phyloP scores from a whole-genome alignment of 2,329 filamentous ascomycete genomes.

The Stagonosporopsis rhizophila region DNA sequence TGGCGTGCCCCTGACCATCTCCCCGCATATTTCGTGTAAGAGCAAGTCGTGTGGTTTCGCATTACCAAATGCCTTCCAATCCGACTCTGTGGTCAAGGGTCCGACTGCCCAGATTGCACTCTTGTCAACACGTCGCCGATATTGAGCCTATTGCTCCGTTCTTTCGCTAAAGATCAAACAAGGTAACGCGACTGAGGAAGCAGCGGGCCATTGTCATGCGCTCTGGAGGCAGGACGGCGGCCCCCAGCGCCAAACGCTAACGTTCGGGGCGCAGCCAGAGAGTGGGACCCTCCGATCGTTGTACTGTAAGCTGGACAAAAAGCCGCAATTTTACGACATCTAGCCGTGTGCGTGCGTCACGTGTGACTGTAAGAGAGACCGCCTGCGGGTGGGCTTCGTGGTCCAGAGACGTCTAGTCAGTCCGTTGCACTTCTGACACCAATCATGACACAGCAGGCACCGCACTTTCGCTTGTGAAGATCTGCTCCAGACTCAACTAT shows the following conservation, averaged over 20 bases:
- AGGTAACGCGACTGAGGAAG: background rate
- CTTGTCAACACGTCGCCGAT: conserved; percentile 1
- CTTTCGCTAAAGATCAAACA: background rate
- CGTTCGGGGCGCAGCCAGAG: conserved; percentile 21
- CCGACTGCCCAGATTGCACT: conserved; percentile 8
- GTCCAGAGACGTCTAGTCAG: conserved; percentile 32
- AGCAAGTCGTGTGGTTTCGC: background rate
- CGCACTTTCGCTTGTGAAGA: conserved; percentile 25
- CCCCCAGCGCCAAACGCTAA: conserved; percentile 14
- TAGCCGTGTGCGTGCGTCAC: conserved; percentile 25
- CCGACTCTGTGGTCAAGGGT: conserved; percentile 3
- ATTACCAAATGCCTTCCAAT: background rate
- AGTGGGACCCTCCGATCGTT: conserved; percentile 31
- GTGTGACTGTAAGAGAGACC: conserved; percentile 21
- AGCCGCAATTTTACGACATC: conserved; percentile 25
- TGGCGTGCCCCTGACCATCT: conserved; percentile 11
- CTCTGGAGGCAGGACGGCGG: conserved; percentile 3
- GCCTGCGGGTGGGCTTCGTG: conserved; percentile 30
- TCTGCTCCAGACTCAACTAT: conserved; percentile 23
- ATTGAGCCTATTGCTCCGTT: conserved; percentile 5
- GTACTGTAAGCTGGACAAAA: conserved; percentile 19
- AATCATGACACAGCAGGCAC: conserved; percentile 36
- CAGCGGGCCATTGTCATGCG: conserved; percentile 6
- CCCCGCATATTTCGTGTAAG: conserved; percentile 12
- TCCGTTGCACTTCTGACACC: conserved; percentile 31